phyloP scores from a whole-genome alignment of 1,284 basidiomycete species.

The Cystobasidiaceae sp. region DNA sequence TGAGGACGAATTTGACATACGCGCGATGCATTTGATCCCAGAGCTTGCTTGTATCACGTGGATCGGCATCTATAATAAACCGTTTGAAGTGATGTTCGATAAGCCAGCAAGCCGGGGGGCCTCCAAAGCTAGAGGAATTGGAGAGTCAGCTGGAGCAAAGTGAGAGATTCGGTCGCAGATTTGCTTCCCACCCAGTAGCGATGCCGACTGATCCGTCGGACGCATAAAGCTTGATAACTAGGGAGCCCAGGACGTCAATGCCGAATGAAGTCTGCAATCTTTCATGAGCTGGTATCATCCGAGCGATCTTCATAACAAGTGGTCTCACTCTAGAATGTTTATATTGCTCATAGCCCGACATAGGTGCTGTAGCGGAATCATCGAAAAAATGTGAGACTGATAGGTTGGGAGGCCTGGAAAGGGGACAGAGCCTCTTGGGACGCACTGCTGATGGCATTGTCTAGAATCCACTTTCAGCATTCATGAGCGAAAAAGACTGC shows the following conservation, averaged over 20 bases:
- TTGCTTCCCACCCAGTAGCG: slow-evolving; percentile 47
- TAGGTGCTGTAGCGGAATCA: slow-evolving; percentile 45
- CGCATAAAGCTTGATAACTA: slow-evolving; percentile 53
- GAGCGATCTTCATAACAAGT: slow-evolving; percentile 46
- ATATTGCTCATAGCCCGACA: slow-evolving; percentile 53
- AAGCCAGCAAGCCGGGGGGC: slow-evolving; percentile 56
- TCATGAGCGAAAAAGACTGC: not conserved
- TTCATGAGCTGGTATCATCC: not conserved
- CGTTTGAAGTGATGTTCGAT: slow-evolving; percentile 55
- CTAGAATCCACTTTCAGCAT: slow-evolving; percentile 43
- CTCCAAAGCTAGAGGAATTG: slow-evolving; percentile 48
- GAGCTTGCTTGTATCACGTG: slow-evolving; percentile 52
- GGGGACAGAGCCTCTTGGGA: not conserved
- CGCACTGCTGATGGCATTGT: slow-evolving; percentile 33
- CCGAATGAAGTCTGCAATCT: slow-evolving; percentile 37
- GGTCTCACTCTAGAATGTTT: slow-evolving; percentile 51
- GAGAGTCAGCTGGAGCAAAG: not conserved
- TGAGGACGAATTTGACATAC: slow-evolving; percentile 38
- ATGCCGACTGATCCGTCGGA: slow-evolving; percentile 53
- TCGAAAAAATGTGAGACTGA: slow-evolving; percentile 45
- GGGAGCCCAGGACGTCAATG: slow-evolving; percentile 51
- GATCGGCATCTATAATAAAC: slow-evolving; percentile 54
- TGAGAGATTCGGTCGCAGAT: not conserved
- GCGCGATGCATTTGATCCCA: slow-evolving; percentile 53
- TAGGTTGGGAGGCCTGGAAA: not conserved